Conservation (phyloP, 345 rosid genomes). For the Populus davidiana region DNA sequence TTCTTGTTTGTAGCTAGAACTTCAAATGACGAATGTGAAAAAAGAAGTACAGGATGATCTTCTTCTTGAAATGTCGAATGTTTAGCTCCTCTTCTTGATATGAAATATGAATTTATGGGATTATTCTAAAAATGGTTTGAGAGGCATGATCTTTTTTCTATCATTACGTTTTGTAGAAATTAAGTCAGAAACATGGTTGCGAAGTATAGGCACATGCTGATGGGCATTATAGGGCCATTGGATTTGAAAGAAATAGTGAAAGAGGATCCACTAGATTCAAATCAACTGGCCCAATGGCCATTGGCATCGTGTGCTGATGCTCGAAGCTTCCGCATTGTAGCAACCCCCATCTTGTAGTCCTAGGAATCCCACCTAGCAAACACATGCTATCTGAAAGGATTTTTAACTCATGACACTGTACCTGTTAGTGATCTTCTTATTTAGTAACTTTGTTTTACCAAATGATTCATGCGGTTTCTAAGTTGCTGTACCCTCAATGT, state of each 20-base stretch:
- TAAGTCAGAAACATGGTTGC: neutral
- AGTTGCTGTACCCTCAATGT: neutral
- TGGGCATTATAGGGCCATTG: neutral
- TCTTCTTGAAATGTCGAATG: too few relatives aligned
- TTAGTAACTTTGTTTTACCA: neutral
- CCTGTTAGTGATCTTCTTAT: neutral
- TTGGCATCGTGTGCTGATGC: too few relatives aligned
- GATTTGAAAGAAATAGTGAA: too few relatives aligned
- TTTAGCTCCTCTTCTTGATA: too few relatives aligned
- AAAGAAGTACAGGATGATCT: neutral
- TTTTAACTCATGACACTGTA: neutral
- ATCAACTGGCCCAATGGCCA: neutral
- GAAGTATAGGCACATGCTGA: neutral
- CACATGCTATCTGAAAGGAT: neutral
- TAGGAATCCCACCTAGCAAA: neutral
- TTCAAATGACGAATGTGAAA: neutral
- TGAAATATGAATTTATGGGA: neutral
- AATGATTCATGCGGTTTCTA: neutral
- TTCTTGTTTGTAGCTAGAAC: neutral
- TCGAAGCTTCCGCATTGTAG: neutral
- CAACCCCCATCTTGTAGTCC: too few relatives aligned
- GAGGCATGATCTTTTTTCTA: neutral
- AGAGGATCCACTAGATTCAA: neutral
- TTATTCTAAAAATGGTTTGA: neutral
- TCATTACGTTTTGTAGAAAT: too few relatives aligned